Evolutionary conservation across 2,329 filamentous ascomycete genomes (phyloP), one percentile per base, ranked within the genome.

Genomic region (Leptographium radiaticola): DNA sequence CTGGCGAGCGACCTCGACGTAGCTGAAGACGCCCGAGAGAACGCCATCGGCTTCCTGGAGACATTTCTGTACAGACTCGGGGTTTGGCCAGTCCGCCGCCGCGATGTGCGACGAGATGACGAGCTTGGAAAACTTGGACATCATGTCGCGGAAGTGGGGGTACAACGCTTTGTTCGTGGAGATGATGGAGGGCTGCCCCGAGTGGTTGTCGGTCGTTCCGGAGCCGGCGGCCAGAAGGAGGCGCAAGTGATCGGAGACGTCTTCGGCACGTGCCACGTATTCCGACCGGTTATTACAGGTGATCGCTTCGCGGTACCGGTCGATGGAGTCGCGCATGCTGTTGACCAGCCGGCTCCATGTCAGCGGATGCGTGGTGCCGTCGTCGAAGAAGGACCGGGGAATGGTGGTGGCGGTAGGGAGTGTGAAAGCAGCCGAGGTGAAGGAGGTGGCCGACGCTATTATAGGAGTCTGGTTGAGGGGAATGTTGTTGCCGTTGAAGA

Each of bases 51-150:
- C 93, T 71, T 98, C 93, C 66, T 94, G 89, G 59, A 97, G 70
- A 64, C 93, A 98, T 67, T 98, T 98, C 53, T 93, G 85, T 57
- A 91, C 87, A 0, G 91, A 94, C 68, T 98, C 93, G 16, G 88
- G 84, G 53, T 91, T 89, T 10, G 91, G 90, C 81, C 89, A 97
- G 70, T 98, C 93, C 38, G 91, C 88, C 7, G 91, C 89, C 42
- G 93, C 93, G 65, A 98, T 96, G 66, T 98, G 93, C 15, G 93
- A 97, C 3, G 93, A 98, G 49, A 98, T 84, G 46, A 98, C 93
- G 11, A 98, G 76, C 68, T 98, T 98, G n/a, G 93, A 97, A 67
- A 98, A 98, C 62, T 95, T 90, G 46, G 93, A 97, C 93, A 98
- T 98, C 84, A 97, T 97, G 66, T 97, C 93, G 53, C 93, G 79